These are phyloP conservation scores for Saccharomyces kudriavzevii DNA, from an alignment of 805 yeast species.

Conservation along the genomic window DNA sequence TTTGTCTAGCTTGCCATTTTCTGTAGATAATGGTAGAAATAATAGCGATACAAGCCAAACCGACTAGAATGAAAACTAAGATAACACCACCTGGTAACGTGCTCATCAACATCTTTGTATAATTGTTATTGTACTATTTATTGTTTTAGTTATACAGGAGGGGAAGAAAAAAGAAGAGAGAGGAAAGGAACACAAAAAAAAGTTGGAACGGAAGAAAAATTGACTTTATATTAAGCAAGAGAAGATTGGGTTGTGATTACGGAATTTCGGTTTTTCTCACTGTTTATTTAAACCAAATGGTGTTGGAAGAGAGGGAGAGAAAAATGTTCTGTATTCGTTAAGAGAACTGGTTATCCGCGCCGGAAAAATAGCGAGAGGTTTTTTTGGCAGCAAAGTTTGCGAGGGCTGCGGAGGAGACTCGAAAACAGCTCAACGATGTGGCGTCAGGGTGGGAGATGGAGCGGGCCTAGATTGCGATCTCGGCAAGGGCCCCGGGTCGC, in stretches of 20 bases:
- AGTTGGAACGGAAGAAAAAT: neutral
- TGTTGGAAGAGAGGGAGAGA: neutral
- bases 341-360: neutral
- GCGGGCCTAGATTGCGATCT: neutral
- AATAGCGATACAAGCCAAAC: slow-evolving; percentile 30
- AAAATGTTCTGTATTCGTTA: neutral
- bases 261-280: neutral
- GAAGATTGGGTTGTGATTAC: neutral
- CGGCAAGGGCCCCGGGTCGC: neutral
- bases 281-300: neutral
- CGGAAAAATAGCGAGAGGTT: neutral
- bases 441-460: neutral
- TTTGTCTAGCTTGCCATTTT: slow-evolving; percentile 31
- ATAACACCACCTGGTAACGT: slow-evolving; percentile 70
- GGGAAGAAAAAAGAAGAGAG: neutral
- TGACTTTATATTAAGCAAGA: neutral
- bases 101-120: slow-evolving; percentile 21
- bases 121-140: slow-evolving; percentile 5
- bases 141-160: neutral
- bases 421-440: neutral
- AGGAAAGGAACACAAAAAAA: neutral
- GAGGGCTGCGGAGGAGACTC: neutral
- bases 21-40: slow-evolving; percentile 26
- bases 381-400: neutral
- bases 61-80: slow-evolving; percentile 46